Evolutionary conservation across 306 rosid species (phyloP).

Genomic region (Quercus rubra): DNA sequence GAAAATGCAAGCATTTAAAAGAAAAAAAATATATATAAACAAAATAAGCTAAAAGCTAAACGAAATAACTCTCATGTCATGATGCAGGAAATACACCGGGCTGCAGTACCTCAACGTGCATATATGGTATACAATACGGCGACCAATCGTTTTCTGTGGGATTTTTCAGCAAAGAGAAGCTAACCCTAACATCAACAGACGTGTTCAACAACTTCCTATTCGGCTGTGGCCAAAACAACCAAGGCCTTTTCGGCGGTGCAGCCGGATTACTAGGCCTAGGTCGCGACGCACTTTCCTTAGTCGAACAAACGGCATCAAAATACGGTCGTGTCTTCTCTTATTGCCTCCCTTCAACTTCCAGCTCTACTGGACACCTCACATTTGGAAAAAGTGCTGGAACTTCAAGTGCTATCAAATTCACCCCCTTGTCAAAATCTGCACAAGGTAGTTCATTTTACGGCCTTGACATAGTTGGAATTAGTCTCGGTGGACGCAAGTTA

Average conservation of each 20-base stretch:
- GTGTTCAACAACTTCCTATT: constrained; percentile 36
- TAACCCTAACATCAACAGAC: constrained; percentile 29
- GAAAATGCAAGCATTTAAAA: too few relatives aligned
- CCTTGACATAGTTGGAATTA: constrained; percentile 35
- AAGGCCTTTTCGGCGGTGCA: constrained; percentile 48
- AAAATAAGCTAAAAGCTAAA: too few relatives aligned
- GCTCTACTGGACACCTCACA: constrained; percentile 47
- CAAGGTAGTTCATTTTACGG: constrained; percentile 40
- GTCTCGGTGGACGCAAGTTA: constrained; percentile 34
- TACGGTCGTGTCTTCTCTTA: constrained; percentile 59
- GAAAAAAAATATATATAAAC: too few relatives aligned
- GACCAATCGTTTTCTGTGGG: constrained; percentile 65
- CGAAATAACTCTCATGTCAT: not conserved
- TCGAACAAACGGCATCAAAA: constrained; percentile 55
- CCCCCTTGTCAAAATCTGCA: constrained; percentile 35
- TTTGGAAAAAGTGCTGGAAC: constrained; percentile 28
- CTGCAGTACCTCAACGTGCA: constrained; percentile 44
- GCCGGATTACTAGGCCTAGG: constrained; percentile 83
- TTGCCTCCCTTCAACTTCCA: constrained; percentile 62
- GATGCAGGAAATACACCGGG: constrained; percentile 35
- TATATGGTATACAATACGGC: constrained; percentile 47
- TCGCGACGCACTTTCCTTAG: constrained; percentile 54
- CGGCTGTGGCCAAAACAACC: constrained; percentile 78
- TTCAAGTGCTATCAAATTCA: constrained; percentile 31
- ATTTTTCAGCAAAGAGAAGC: constrained; percentile 42